Evolutionary conservation across 345 rosid genomes (phyloP).

Genomic region (Eucalyptus cloeziana): DNA sequence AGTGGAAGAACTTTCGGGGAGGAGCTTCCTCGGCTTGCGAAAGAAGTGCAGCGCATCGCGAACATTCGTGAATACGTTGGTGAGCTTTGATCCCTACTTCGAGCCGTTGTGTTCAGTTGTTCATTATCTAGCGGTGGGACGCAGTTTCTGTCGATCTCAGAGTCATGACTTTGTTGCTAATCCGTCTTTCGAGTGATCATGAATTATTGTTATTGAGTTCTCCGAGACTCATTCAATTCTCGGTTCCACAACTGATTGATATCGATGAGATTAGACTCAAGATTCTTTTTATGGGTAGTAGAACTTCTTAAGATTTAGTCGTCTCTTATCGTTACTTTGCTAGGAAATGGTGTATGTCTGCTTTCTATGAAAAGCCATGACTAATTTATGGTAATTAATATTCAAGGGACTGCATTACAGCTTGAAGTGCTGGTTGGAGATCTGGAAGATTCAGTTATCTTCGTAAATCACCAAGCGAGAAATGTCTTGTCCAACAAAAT

Average conservation of each 20-base stretch:
- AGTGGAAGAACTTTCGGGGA: constrained; percentile 6
- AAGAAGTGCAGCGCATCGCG: constrained; percentile 33
- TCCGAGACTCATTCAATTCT: neutral
- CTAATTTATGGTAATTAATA: neutral
- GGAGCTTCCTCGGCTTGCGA: constrained; percentile 31
- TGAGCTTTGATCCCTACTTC: constrained; percentile 4
- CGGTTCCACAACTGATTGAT: neutral
- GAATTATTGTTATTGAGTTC: neutral
- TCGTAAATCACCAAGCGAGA: constrained; percentile 7
- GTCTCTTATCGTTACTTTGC: neutral
- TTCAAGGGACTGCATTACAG: constrained; percentile 43
- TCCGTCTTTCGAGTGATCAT: neutral
- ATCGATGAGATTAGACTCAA: neutral
- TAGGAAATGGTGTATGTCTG: neutral
- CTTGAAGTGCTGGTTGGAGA: constrained; percentile 81
- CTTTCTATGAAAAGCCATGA: neutral
- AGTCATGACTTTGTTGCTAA: neutral
- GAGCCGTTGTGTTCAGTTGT: neutral
- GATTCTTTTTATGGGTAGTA: neutral
- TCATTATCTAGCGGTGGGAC: neutral
- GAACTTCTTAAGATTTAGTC: neutral
- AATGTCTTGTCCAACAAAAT: constrained; percentile 28
- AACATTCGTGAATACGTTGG: constrained; percentile 32
- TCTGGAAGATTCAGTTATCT: constrained; percentile 65
- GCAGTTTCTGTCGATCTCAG: neutral